Base-by-base conservation (phyloP, 2,329 filamentous ascomycete species). In the Cladosporium sp. region DNA sequence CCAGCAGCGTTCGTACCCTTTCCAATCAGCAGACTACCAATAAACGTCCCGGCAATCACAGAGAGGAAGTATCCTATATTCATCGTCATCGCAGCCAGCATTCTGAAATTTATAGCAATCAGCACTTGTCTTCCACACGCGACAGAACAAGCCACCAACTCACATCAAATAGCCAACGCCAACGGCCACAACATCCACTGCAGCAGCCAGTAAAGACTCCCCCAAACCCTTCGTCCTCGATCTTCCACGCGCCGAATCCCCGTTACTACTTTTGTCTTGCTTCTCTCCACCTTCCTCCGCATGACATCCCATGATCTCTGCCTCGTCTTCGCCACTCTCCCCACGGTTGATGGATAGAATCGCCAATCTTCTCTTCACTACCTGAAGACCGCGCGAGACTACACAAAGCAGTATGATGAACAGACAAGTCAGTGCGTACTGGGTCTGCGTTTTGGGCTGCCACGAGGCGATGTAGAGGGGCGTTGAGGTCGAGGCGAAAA, bases 31-130 rank as follows among this genome's bases (percentile, higher is more conserved):
- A 67, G 59, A 38, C 63, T 65, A 13, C 91, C 91, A 16, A 93
- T 63, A 64, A 96, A 95, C 1, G 85, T 81, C 11, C 85, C 85
- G 6, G 74, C 84, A 8, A 93, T 75, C 11, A 91, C 78, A 0
- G 86, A 88, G 52, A 88, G 68, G 67, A 91, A 90, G 66, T 92
- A 92, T 9, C 87, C 88, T 9, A 91, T 78, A 61, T 92, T 92
- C 77, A 87, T 84, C 2, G 87, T 89, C 88, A 92, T 95, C 63
- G 93, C 86, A 9, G 86, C 87, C 71, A 95, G 73, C 89, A 95
- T 95, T 46, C 89, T 95, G 61, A 8, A 16, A 38, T 50, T 11
- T 9, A 16, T 18, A 28, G 14, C 4, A 37, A 9, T 54, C 51
- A 57, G 53, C 33, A 10, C 16, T 9, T 13, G 16, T 18, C 32